phyloP scores from a whole-genome alignment of 805 yeast genomes.

The Pichia heedii region DNA sequence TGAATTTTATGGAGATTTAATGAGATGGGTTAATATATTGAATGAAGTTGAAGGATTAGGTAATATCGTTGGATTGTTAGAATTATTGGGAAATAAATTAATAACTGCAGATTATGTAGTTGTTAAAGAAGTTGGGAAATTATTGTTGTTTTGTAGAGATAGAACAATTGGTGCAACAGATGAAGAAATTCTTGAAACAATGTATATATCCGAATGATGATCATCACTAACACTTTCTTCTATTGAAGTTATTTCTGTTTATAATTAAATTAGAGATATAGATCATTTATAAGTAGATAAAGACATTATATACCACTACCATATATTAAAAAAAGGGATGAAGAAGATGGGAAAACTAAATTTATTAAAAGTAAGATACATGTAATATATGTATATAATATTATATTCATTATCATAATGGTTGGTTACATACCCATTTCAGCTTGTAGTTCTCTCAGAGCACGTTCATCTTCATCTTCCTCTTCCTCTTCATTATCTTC shows the following conservation, averaged over 20 bases:
- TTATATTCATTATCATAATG: neutral
- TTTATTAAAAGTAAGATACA: neutral
- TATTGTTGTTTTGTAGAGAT: conserved; percentile 45
- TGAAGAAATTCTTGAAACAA: conserved; percentile 39
- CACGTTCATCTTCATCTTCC: conserved; percentile 79
- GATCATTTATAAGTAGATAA: too few species aligned
- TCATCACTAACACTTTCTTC: neutral
- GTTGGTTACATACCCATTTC: conserved; percentile 62
- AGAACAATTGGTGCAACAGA: conserved; percentile 41
- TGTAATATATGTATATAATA: neutral
- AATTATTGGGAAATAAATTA: conserved; percentile 33
- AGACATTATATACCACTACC: neutral
- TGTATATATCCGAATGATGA: conserved; percentile 29
- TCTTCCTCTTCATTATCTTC: conserved; percentile 42
- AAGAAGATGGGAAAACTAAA: neutral
- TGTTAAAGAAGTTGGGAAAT: conserved; percentile 45
- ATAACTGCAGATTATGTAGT: conserved; percentile 43
- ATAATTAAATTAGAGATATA: too few species aligned
- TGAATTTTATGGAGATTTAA: conserved; percentile 34
- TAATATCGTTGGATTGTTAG: conserved; percentile 47
- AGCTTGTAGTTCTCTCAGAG: conserved; percentile 70
- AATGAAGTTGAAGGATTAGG: conserved; percentile 34
- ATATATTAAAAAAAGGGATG: neutral
- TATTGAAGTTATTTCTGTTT: too few species aligned
- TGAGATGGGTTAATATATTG: conserved; percentile 33